A percentile compares a stretch with the other conserved stretches of the same genome.
phyloP scores from a whole-genome alignment of 1,284 basidiomycete species.

The Ganoderma boninense region DNA sequence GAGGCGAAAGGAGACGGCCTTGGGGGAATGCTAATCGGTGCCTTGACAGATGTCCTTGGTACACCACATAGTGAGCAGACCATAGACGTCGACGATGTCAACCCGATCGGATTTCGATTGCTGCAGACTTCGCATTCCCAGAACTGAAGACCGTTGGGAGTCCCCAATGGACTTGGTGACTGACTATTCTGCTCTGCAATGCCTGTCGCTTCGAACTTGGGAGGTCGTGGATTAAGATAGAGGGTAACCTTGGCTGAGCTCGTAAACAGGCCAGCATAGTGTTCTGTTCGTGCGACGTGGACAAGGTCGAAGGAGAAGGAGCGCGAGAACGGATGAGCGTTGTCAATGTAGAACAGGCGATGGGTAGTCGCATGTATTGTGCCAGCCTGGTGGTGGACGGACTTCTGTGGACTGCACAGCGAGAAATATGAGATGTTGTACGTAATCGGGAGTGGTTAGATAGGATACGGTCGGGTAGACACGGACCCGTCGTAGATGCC shows the following conservation, averaged over 20 bases:
- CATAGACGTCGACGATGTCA: constrained; percentile 64
- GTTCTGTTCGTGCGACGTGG: constrained; percentile 81
- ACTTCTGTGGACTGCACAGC: constrained; percentile 79
- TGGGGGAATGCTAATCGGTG: constrained; percentile 33
- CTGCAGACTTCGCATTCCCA: constrained; percentile 93
- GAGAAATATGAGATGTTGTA: constrained; percentile 17
- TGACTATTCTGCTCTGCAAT: not conserved
- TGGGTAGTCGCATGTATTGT: constrained; percentile 84
- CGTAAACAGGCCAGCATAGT: constrained; percentile 92
- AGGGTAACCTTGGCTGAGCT: constrained; percentile 92
- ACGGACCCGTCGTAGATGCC: constrained; percentile 92
- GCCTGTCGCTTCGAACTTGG: constrained; percentile 9
- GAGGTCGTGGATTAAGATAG: constrained; percentile 54
- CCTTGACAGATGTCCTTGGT: constrained; percentile 53
- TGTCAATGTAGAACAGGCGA: constrained; percentile 84
- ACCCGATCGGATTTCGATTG: constrained; percentile 78
- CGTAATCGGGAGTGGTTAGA: not conserved
- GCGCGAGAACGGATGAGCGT: constrained; percentile 52
- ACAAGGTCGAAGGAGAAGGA: constrained; percentile 75
- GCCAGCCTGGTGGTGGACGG: constrained; percentile 76
- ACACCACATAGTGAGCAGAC: constrained; percentile 82
- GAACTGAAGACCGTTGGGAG: constrained; percentile 48
- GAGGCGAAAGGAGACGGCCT: constrained; percentile 41
- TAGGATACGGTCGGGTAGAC: constrained; percentile 8
- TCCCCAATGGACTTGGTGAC: constrained; percentile 27